phyloP scores from a whole-genome alignment of 1,284 basidiomycete genomes.

The Earliella scabrosa region DNA sequence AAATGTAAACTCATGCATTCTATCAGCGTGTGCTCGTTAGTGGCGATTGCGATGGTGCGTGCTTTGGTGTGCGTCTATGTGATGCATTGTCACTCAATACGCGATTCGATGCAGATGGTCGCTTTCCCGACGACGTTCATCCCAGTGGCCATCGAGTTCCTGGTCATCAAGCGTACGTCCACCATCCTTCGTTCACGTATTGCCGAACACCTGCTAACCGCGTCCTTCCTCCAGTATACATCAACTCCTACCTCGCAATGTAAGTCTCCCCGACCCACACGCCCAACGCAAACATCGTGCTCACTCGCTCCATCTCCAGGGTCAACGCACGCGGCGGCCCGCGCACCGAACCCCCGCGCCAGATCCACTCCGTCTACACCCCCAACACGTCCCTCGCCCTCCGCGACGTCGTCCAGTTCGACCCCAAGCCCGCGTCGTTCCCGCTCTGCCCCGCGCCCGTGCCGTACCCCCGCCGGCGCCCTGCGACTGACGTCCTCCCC shows the following conservation, averaged over 20 bases:
- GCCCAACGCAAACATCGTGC: neutral
- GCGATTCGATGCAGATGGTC: too few species aligned
- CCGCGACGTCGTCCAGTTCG: constrained; percentile 2
- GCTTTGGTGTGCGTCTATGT: too few species aligned
- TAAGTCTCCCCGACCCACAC: constrained; percentile 3
- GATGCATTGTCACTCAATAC: too few species aligned
- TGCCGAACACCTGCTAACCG: neutral
- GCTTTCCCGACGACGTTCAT: constrained; percentile 30
- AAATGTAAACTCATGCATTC: neutral
- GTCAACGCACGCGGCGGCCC: constrained; percentile 17
- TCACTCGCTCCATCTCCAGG: neutral
- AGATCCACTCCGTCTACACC: neutral
- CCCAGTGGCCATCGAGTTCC: constrained; percentile 33
- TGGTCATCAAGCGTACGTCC: constrained; percentile 32
- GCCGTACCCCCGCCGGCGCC: neutral
- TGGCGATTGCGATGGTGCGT: constrained; percentile 27
- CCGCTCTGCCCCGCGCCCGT: neutral
- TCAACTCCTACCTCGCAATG: constrained; percentile 37
- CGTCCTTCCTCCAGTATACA: constrained; percentile 27
- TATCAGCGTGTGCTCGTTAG: constrained; percentile 29
- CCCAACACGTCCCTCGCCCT: constrained; percentile 4
- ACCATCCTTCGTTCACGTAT: neutral
- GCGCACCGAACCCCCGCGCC: neutral
- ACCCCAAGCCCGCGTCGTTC: neutral
- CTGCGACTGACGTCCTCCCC: neutral